Evolutionary conservation across 768 basidiomycete species (phyloP), one percentile per base, ranked within the genome.

Genomic region (Lentinula sp.): DNA sequence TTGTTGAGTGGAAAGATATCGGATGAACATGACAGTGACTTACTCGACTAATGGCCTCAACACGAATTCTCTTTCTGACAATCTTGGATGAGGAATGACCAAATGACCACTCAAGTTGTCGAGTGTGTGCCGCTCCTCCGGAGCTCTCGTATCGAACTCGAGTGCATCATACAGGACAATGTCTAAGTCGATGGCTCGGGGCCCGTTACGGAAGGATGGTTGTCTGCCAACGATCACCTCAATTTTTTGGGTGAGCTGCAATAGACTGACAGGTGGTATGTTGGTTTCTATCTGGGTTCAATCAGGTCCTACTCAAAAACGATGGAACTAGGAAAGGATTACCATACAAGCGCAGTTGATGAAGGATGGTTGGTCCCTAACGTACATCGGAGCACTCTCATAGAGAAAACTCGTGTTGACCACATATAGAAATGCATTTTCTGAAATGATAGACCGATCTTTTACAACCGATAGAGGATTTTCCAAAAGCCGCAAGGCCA

Each of bases 381-480:
- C 89, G 70, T 99, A 98, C 97, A 99, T 98, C 0, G 97, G 93
- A 10, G 87, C 80, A 18, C 90, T 95, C 73, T 98, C 90, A 70
- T 98, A 98, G 76, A 98, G 70, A 73, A 94, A 91, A 69, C 93
- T 94, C 1, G 93, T 95, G 66, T 91, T 80, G 21, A 86, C 71
- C 32, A 96, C 77, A 15, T 67, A 68, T 2, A 80, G 70, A 31
- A 65, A 65, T 0, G 70, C 63, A 0, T 69, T 46, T 35, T 65
- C 66, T 28, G 59, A 40, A n/a, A 60, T 9, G 28, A 48, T 43
- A 23, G 31, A 35, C n/a, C 48, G 21, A 21, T 60, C 48, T 0
- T 23, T 18, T 11, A 77, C 49, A 10, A 77, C 61, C 11, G 68
- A 65, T 31, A 65, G 64, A 0, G 82, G 83, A 11, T 71, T 67